These are phyloP conservation scores for Tolypocladium inflatum DNA, from an alignment of 2,329 filamentous ascomycete species.

Conservation along the genomic window DNA sequence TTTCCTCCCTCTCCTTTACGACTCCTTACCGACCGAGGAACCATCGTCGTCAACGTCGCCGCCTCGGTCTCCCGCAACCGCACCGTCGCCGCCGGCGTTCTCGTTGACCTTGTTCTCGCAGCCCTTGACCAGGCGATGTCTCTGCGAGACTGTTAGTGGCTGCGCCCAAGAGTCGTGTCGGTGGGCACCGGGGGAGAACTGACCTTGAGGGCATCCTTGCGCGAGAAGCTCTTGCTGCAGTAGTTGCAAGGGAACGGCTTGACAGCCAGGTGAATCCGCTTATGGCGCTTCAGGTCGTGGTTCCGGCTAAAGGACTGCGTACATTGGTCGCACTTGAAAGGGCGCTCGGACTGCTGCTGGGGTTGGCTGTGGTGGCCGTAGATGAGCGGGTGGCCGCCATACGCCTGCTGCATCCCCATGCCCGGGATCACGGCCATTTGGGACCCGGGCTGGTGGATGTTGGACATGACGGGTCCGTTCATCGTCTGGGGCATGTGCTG, in stretches of 20 bases:
- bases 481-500: slow-evolving; percentile 48
- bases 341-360: slow-evolving; percentile 57
- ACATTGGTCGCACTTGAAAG: slow-evolving; percentile 91
- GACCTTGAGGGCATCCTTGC: slow-evolving; percentile 96
- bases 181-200: slow-evolving; percentile 13
- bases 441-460: slow-evolving; percentile 62
- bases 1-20: neutral
- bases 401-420: slow-evolving; percentile 44
- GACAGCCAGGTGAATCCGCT: slow-evolving; percentile 86
- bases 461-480: slow-evolving; percentile 63
- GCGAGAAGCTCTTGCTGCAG: slow-evolving; percentile 93
- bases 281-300: slow-evolving; percentile 92
- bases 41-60: slow-evolving; percentile 6
- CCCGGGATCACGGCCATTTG: slow-evolving; percentile 62
- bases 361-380: slow-evolving; percentile 46
- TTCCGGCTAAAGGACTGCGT: slow-evolving; percentile 92
- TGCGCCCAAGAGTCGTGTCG: neutral
- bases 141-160: slow-evolving; percentile 25
- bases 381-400: slow-evolving; percentile 52
- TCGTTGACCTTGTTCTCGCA: slow-evolving; percentile 34
- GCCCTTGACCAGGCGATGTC: slow-evolving; percentile 56
- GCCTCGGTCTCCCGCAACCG: slow-evolving; percentile 2
- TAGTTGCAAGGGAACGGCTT: slow-evolving; percentile 90
- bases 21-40: slow-evolving; percentile 3
- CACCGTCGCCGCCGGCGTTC: slow-evolving; percentile 11